Conservation (phyloP, 2,329 filamentous ascomycete genomes). For the Boeremia lycopersici region DNA sequence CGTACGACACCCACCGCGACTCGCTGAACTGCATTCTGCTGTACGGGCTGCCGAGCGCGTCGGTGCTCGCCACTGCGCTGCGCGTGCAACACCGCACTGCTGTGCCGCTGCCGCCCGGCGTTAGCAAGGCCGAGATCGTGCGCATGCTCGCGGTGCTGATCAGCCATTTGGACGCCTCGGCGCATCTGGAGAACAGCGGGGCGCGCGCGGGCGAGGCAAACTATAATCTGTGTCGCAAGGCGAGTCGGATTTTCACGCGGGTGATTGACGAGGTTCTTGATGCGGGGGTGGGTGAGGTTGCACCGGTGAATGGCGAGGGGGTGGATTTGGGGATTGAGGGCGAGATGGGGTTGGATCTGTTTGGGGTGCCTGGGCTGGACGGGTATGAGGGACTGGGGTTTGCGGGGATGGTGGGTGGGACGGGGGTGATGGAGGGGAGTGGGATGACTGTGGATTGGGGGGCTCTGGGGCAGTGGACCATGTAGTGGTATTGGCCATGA, state of each 20-base stretch:
- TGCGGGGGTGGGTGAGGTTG: constrained; percentile 20
- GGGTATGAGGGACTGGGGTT: constrained; percentile 40
- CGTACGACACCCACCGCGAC: constrained; percentile 42
- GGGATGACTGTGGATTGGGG: constrained; percentile 31
- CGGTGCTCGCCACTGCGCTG: constrained; percentile 37
- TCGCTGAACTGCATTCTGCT: constrained; percentile 36
- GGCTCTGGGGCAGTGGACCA: constrained; percentile 35
- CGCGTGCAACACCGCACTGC: constrained; percentile 35
- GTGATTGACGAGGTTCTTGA: constrained; percentile 43
- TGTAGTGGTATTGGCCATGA: neutral
- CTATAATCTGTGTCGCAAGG: constrained; percentile 42
- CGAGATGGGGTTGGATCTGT: constrained; percentile 25
- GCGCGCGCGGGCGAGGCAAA: constrained; percentile 43
- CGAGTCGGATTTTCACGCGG: constrained; percentile 34
- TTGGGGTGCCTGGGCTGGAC: constrained; percentile 34
- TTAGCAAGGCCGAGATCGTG: constrained; percentile 43
- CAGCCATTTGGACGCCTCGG: constrained; percentile 45
- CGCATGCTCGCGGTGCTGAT: constrained; percentile 50
- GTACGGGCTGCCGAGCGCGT: constrained; percentile 38
- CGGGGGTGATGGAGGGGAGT: constrained; percentile 2
- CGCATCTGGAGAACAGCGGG: constrained; percentile 37
- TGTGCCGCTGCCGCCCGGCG: constrained; percentile 38
- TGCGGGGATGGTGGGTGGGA: constrained; percentile 21
- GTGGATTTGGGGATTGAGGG: constrained; percentile 23
- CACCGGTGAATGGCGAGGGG: constrained; percentile 18